Percentiles rank a stretch among this genome's conserved stretches.
Evolutionary conservation across 139 green algal species (phyloP).

Genomic region (Chlamydomonas urium): DNA sequence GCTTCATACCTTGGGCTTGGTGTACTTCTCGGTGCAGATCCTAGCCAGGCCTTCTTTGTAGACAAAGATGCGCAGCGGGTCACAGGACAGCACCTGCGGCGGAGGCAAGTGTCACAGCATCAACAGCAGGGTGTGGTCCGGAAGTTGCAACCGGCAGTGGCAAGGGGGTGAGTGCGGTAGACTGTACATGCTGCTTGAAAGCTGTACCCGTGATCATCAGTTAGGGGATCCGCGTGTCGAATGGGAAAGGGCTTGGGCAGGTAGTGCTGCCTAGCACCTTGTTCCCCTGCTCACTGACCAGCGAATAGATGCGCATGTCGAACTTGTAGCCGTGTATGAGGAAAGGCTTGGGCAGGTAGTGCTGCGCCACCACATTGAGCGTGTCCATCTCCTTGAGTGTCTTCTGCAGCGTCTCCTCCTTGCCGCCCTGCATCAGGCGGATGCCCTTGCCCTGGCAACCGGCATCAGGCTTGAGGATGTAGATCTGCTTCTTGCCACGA

Average conservation of each 20-base stretch:
- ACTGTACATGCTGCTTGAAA: too few species aligned
- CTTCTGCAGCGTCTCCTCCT: constrained; percentile 29
- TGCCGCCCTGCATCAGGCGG: constrained; percentile 47
- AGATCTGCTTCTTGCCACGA: constrained; percentile 52
- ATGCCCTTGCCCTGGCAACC: constrained; percentile 79
- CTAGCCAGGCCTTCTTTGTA: constrained; percentile 36
- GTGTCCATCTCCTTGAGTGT: constrained; percentile 34
- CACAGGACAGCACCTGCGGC: constrained; percentile 41
- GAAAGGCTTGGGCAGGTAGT: constrained; percentile 60
- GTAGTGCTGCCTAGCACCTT: too few species aligned
- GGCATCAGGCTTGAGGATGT: constrained; percentile 82
- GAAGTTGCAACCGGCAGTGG: not conserved
- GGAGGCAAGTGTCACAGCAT: not conserved
- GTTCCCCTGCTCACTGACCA: constrained; percentile 37
- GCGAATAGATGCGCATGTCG: constrained; percentile 70
- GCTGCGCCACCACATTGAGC: constrained; percentile 52
- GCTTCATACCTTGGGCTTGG: constrained; percentile 14
- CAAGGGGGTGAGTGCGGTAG: too few species aligned
- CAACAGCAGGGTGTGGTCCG: not conserved
- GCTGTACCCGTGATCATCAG: too few species aligned
- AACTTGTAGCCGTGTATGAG: constrained; percentile 73
- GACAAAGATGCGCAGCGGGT: constrained; percentile 44
- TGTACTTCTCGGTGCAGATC: constrained; percentile 50
- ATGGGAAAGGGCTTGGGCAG: constrained; percentile 56
- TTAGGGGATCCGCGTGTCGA: not conserved